Conservation (phyloP, 768 basidiomycete genomes). For the Terana coerulea region DNA sequence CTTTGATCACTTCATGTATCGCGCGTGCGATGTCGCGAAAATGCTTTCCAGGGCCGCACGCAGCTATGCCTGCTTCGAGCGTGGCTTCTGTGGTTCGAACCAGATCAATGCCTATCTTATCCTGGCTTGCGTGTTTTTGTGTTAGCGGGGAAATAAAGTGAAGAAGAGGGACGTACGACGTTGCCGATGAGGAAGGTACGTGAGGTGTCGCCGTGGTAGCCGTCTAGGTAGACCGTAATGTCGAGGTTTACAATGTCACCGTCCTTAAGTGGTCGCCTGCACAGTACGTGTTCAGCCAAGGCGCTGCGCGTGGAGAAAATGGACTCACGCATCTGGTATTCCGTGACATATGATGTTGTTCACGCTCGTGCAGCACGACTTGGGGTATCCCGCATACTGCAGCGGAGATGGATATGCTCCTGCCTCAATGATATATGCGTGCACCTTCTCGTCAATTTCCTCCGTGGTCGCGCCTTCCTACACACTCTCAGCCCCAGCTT, state of each 20-base stretch:
- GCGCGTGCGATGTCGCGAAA: constrained; percentile 70
- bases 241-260: constrained; percentile 90
- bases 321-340: constrained; percentile 83
- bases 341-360: constrained; percentile 89
- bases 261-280: constrained; percentile 72
- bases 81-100: constrained; percentile 61
- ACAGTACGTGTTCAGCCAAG: constrained; percentile 1
- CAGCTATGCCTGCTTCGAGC: constrained; percentile 63
- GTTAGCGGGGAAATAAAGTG: not conserved
- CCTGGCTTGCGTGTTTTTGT: constrained; percentile 39
- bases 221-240: constrained; percentile 77
- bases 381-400: constrained; percentile 70
- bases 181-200: constrained; percentile 77
- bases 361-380: constrained; percentile 80
- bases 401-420: constrained; percentile 88
- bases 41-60: constrained; percentile 68
- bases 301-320: not conserved
- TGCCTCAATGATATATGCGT: constrained; percentile 62
- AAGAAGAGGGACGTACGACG: constrained; percentile 46
- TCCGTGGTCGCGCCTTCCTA: constrained; percentile 75
- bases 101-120: constrained; percentile 63
- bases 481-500: not conserved
- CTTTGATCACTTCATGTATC: constrained; percentile 50
- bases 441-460: constrained; percentile 66
- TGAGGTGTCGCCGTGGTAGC: constrained; percentile 90